phyloP scores from a whole-genome alignment of 2,329 filamentous ascomycete species.

The Colletotrichum nymphaeae region DNA sequence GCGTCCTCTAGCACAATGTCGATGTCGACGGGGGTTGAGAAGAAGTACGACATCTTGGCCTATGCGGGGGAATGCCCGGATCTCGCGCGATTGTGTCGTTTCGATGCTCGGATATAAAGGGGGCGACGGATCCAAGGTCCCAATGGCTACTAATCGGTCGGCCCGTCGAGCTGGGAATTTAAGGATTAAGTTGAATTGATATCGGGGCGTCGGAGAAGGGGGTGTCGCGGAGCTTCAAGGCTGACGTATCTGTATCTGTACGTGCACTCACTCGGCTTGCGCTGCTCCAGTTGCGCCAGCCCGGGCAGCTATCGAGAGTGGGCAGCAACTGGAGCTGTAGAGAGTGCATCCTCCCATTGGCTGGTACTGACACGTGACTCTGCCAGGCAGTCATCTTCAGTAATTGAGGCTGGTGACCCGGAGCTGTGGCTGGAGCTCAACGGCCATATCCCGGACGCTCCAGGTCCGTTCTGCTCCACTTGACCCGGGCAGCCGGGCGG shows the following conservation, averaged over 20 bases:
- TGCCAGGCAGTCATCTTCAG: neutral
- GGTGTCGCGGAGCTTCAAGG: constrained; percentile 18
- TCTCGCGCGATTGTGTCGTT: neutral
- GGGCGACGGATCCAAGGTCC: neutral
- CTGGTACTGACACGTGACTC: constrained; percentile 10
- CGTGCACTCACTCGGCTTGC: constrained; percentile 12
- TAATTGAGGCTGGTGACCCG: neutral
- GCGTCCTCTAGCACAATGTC: constrained; percentile 96
- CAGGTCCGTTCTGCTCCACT: neutral
- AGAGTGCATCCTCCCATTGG: constrained; percentile 3
- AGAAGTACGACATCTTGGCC: constrained; percentile 92
- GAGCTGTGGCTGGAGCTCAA: neutral
- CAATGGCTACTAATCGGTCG: neutral
- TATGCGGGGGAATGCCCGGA: constrained; percentile 28
- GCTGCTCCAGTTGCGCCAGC: constrained; percentile 8
- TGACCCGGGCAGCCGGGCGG: neutral
- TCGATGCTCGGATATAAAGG: constrained; percentile 7
- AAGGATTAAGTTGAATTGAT: neutral
- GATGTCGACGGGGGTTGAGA: constrained; percentile 98
- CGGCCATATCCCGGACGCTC: too few species aligned
- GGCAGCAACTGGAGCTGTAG: constrained; percentile 22
- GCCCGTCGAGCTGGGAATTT: neutral
- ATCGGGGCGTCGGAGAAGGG: neutral
- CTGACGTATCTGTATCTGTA: constrained; percentile 23
- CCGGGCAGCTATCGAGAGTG: constrained; percentile 21